Base-by-base conservation (phyloP, 2,329 filamentous ascomycete species). In the Aspergillus persii region DNA sequence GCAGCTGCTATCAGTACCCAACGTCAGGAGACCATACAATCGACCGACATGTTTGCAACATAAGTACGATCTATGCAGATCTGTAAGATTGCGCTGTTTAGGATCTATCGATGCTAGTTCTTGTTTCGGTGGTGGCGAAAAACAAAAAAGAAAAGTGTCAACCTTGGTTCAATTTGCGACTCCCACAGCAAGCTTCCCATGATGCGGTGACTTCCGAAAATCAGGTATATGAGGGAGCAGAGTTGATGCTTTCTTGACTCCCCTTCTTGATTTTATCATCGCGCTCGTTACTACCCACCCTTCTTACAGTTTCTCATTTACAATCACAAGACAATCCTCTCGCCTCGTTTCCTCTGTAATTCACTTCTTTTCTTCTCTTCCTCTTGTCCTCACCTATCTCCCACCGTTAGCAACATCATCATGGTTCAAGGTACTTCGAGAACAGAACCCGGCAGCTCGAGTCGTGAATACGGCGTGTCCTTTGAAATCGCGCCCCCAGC, bases 401-500 rank as follows among this genome's bases (percentile, higher is more conserved):
- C 18, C 5, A 29, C 50, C 30, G 60, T 49, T 26, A 66, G 61
- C 48, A 63, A 15, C 26, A 3, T 15, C 47, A 63, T 5, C 29
- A 68, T 68, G 66, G 64, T 66, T 47, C 61, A 61, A 53, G 49
- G 47, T 31, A 56, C 31, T 33, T 8, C 51, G 50, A 48, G 53
- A 50, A 8, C 29, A 11, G 33, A 56, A 12, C 33, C 31, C 2
- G 65, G 63, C 39, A 61, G 62, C 46, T 65, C 64, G 2, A 65
- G 68, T 29, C 69, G 66, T 29, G 69, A 73, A 57, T 74, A 69
- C 54, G 63, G 60, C 23, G 61, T 74, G 44, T 65, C 65, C 18
- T 74, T 74, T 49, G 71, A 74, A 58, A 65, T 68, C 23, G 56
- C 61, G 15, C 72, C 72, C 33, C 70, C 71, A 15, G 18, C 65